Evolutionary conservation across 306 rosid species (phyloP).

Genomic region (Rosa multiflora): DNA sequence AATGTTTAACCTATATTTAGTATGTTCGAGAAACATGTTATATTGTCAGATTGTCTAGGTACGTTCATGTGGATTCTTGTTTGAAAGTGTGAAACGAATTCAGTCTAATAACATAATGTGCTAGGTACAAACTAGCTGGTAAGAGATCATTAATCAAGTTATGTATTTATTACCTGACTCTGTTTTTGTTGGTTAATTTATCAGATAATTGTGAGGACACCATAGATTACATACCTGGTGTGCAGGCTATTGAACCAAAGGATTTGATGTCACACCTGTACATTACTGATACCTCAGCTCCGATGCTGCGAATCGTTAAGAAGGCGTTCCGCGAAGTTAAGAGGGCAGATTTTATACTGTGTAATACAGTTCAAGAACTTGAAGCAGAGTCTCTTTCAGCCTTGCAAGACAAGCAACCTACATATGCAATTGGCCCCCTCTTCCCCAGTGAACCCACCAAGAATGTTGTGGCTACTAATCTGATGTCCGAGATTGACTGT

Average conservation of each 20-base stretch:
- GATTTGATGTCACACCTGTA: constrained; percentile 28
- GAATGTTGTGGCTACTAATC: constrained; percentile 26
- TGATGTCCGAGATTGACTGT: constrained; percentile 23
- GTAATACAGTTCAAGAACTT: constrained; percentile 35
- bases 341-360: constrained; percentile 27
- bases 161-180: not conserved
- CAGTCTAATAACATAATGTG: too few relatives aligned
- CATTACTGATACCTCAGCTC: not conserved
- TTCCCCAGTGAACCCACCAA: constrained; percentile 9
- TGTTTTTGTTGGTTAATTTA: not conserved
- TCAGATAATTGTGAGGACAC: constrained; percentile 30
- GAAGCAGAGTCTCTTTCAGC: constrained; percentile 31
- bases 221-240: constrained; percentile 39
- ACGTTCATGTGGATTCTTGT: too few relatives aligned
- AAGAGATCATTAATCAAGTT: too few relatives aligned
- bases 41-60: too few relatives aligned
- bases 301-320: not conserved
- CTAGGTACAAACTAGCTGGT: too few relatives aligned
- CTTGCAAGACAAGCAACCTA: constrained; percentile 32
- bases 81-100: too few relatives aligned
- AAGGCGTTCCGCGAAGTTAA: constrained; percentile 25
- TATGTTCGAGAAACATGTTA: too few relatives aligned
- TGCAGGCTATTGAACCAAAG: constrained; percentile 30
- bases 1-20: too few relatives aligned
- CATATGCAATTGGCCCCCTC: constrained; percentile 32